These are phyloP conservation scores for Myriosclerotinia scirpicola DNA, from an alignment of 2,329 filamentous ascomycete genomes.

Conservation along the genomic window DNA sequence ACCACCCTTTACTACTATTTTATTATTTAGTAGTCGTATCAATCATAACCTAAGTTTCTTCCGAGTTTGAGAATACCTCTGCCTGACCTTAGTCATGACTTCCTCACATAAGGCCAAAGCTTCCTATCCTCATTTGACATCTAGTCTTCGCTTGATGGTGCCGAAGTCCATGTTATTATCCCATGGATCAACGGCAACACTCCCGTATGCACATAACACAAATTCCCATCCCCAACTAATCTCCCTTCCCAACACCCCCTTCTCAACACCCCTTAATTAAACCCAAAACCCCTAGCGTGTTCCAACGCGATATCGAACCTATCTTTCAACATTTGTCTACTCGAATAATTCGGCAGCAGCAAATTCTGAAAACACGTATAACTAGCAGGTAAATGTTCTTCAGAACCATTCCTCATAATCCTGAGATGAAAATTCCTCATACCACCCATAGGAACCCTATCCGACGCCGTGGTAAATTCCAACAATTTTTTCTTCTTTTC, in stretches of 20 bases:
- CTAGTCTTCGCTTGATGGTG: constrained; percentile 39
- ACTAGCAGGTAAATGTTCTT: constrained; percentile 72
- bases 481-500: constrained; percentile 73
- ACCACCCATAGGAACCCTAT: constrained; percentile 85
- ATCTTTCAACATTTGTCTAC: constrained; percentile 66
- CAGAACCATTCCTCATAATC: constrained; percentile 72
- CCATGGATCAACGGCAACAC: background rate
- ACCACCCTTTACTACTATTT: background rate
- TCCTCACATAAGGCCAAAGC: constrained; percentile 75
- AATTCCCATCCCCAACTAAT: background rate
- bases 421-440: constrained; percentile 80
- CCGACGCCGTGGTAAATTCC: constrained; percentile 93
- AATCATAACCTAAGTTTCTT: constrained; percentile 60
- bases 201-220: background rate
- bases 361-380: constrained; percentile 93
- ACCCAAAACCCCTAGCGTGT: constrained; percentile 87
- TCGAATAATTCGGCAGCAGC: constrained; percentile 78
- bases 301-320: constrained; percentile 83
- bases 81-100: constrained; percentile 73
- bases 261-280: constrained; percentile 51
- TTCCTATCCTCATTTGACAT: constrained; percentile 53
- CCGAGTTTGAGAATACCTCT: constrained; percentile 77
- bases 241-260: background rate
- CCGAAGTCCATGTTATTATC: background rate
- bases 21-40: background rate